Base-by-base conservation (phyloP, 2,329 filamentous ascomycete genomes). In the Pseudogymnoascus pannorum region DNA sequence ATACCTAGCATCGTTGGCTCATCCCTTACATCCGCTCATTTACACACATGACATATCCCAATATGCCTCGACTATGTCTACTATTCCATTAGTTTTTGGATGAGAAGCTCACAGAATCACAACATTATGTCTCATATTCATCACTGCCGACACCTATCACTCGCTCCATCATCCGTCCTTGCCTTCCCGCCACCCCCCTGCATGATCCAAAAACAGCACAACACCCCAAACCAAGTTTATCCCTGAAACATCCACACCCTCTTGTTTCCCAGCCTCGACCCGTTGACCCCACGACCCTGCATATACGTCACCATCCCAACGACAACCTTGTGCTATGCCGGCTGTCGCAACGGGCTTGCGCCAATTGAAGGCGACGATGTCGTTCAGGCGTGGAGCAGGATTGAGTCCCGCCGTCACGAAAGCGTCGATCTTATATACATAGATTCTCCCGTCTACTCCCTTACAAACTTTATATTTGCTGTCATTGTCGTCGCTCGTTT, bases 401-500 rank as follows among this genome's bases (percentile, higher is more conserved):
- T 54, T 31, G 26, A 14, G 48, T 14, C 48, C 48, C 16, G 5
- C 48, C 7, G 16, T 33, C 48, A 54, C 5, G 8, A 11, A 9
- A 26, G 24, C 26, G 48, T 54, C 48, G 48, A 54, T 54, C 48
- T 20, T 54, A 20, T 54, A 54, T 54, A 54, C 8, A 31, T 54
- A 54, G 26, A 54, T 33, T 54, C 31, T 24, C 9, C 48, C 1
- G n/a, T 33, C 48, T 31, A 8, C 48, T 54, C 48, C 48, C 48
- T 54, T 54, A 54, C 48, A 20, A 31, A 54, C 48, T 54, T 54
- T 20, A 54, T 33, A 11, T 31, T 54, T 54, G 48, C 5, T 54
- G 48, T 33, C 24, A 16, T n/a, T 33, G 48, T 31, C 26, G 16
- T 20, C 9, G n/a, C 26, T 54, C 11, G 71, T 54, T 14, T 31